Evolutionary conservation across 768 basidiomycete genomes (phyloP).

Genomic region (Filobasidium wieringae): DNA sequence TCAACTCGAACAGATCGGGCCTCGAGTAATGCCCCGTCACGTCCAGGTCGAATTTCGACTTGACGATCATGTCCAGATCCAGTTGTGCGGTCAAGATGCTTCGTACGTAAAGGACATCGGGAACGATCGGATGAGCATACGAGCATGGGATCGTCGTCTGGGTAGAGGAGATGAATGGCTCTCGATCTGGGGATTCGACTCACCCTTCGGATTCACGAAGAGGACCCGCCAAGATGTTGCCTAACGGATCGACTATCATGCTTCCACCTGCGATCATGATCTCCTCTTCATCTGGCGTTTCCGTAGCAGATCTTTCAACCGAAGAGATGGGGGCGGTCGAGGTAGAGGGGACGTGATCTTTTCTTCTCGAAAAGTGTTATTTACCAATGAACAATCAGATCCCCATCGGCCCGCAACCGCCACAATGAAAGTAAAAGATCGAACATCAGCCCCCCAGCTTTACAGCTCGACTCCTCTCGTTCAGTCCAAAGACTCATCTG

Average conservation of each 20-base stretch:
- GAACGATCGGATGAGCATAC: not conserved
- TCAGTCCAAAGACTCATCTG: constrained; percentile 16
- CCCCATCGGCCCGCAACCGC: too few relatives aligned
- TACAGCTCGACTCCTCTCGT: too few relatives aligned
- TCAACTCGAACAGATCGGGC: constrained; percentile 26
- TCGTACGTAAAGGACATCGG: not conserved
- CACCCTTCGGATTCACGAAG: constrained; percentile 47
- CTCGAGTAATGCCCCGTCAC: constrained; percentile 53
- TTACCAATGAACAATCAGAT: too few relatives aligned
- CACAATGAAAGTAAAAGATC: too few relatives aligned
- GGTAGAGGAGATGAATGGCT: not conserved
- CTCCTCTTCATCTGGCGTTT: constrained; percentile 41
- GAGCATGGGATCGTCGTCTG: not conserved
- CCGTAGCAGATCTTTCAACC: constrained; percentile 40
- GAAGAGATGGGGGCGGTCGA: too few relatives aligned
- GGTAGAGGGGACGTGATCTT: constrained; percentile 28
- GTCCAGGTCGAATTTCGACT: constrained; percentile 56
- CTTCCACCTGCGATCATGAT: constrained; percentile 55
- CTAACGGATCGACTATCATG: constrained; percentile 51
- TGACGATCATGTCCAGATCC: constrained; percentile 49
- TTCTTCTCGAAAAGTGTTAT: constrained; percentile 16
- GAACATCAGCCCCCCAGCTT: too few relatives aligned
- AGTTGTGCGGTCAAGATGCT: constrained; percentile 42
- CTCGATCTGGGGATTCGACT: too few relatives aligned
- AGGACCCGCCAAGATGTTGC: constrained; percentile 52